Conservation (phyloP, 2,329 filamentous ascomycete genomes). For the Aspergillus quadrilineatus region DNA sequence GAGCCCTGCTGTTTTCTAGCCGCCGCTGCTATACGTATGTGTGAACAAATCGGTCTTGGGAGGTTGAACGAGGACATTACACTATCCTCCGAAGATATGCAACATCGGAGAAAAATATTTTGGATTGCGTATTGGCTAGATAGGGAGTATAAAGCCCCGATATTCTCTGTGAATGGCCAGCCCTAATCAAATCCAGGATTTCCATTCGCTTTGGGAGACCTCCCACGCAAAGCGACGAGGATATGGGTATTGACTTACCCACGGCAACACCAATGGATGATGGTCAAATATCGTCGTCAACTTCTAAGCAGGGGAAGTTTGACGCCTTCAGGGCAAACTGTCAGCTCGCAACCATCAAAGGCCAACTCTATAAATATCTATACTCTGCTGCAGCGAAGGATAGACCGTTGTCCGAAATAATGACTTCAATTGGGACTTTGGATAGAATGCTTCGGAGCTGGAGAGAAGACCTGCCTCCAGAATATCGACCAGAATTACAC, state of each 20-base stretch:
- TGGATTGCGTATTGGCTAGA: constrained; percentile 22
- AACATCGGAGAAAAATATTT: constrained; percentile 16
- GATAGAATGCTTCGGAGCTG: constrained; percentile 18
- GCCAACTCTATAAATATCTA: constrained; percentile 16
- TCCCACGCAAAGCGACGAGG: constrained; percentile 15
- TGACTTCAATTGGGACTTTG: constrained; percentile 11
- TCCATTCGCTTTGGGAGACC: constrained; percentile 20
- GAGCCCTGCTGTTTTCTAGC: constrained; percentile 17
- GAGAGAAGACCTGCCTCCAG: constrained; percentile 13
- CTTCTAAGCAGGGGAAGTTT: constrained; percentile 5
- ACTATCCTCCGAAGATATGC: constrained; percentile 5
- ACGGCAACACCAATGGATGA: background rate
- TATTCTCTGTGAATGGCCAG: background rate
- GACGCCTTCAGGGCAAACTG: constrained; percentile 16
- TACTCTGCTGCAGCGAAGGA: constrained; percentile 16
- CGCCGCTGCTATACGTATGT: constrained; percentile 17
- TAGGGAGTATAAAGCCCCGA: constrained; percentile 15
- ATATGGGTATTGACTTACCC: constrained; percentile 11
- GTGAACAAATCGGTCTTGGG: constrained; percentile 16
- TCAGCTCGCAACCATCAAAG: constrained; percentile 18
- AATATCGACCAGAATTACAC: constrained; percentile 15
- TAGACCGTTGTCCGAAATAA: constrained; percentile 14
- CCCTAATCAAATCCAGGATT: constrained; percentile 14
- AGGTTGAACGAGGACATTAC: background rate
- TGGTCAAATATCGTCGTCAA: constrained; percentile 7